These are phyloP conservation scores for Microstroma glucosiphilum DNA, from an alignment of 1,284 basidiomycete genomes.

Conservation along the genomic window DNA sequence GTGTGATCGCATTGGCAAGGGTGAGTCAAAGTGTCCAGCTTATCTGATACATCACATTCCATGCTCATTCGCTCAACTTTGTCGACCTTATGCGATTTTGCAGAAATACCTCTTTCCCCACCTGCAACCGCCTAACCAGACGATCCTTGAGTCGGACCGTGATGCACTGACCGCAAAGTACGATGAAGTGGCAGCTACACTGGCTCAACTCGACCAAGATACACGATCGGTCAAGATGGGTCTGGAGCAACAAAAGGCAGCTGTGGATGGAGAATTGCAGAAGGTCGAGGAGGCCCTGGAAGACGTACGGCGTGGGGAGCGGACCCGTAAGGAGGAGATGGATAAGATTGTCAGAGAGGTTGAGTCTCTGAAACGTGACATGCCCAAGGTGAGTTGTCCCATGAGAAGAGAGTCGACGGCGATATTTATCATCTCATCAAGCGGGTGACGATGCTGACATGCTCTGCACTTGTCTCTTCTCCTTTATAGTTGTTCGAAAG, in stretches of 20 bases:
- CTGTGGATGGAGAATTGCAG: slow-evolving; percentile 68
- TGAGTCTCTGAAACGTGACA: slow-evolving; percentile 72
- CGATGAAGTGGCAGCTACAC: slow-evolving; percentile 71
- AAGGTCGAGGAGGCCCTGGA: slow-evolving; percentile 73
- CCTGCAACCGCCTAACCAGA: slow-evolving; percentile 77
- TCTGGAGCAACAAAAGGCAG: slow-evolving; percentile 73
- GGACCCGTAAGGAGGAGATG: slow-evolving; percentile 78
- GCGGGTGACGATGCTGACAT: not conserved
- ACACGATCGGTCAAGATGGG: slow-evolving; percentile 67
- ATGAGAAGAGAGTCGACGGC: not conserved
- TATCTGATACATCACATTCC: not conserved
- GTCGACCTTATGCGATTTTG: slow-evolving; percentile 5
- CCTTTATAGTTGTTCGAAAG: slow-evolving; percentile 78
- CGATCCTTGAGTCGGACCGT: slow-evolving; percentile 82
- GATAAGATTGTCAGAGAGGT: slow-evolving; percentile 62
- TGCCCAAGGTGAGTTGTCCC: slow-evolving; percentile 66
- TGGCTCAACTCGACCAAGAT: slow-evolving; percentile 70
- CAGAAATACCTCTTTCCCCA: slow-evolving; percentile 90
- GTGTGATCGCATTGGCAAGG: slow-evolving; percentile 75
- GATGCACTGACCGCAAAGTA: slow-evolving; percentile 82
- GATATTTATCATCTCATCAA: no score
- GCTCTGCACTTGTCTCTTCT: not conserved
- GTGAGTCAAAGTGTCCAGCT: slow-evolving; percentile 53
- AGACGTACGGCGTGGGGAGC: slow-evolving; percentile 71
- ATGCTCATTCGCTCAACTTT: not conserved